phyloP scores from a whole-genome alignment of 257 asterid genomes.

The Eucommia ulmoides region DNA sequence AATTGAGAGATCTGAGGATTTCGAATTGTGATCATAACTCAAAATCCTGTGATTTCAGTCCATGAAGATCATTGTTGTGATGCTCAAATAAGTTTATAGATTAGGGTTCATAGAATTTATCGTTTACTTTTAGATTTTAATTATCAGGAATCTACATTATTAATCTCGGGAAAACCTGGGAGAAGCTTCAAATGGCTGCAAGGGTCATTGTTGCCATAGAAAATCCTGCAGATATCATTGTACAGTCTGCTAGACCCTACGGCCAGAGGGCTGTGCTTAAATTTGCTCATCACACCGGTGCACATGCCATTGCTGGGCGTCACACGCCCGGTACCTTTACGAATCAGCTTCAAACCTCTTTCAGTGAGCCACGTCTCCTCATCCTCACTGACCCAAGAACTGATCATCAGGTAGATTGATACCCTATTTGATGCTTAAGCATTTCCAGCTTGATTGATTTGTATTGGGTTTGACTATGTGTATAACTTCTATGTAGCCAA shows the following conservation, averaged over 20 bases:
- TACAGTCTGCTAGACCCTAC: conserved; percentile 35
- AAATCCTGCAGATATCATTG: conserved; percentile 30
- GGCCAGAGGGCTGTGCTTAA: conserved; percentile 36
- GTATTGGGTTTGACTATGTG: too few species aligned
- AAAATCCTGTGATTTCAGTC: too few species aligned
- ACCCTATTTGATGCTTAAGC: too few species aligned
- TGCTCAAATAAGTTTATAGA: too few species aligned
- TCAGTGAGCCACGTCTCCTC: conserved; percentile 31
- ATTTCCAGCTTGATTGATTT: too few species aligned
- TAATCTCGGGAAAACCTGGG: conserved; percentile 28
- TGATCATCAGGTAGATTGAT: conserved; percentile 26
- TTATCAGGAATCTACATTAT: conserved; percentile 26
- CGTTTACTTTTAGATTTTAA: too few species aligned
- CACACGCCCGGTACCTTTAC: conserved; percentile 35
- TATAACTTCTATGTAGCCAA: conserved; percentile 19
- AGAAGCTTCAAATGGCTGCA: conserved; percentile 28
- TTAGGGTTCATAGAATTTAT: too few species aligned
- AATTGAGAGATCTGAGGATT: too few species aligned
- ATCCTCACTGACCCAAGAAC: conserved; percentile 35
- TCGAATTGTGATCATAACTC: too few species aligned
- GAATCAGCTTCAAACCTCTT: conserved; percentile 30
- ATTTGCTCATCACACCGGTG: conserved; percentile 28
- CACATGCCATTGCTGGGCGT: conserved; percentile 26
- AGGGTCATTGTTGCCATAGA: conserved; percentile 35
- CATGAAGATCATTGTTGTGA: too few species aligned